Conservation (phyloP, 139 green algal genomes). For the Mesotaenium endlicherianum region DNA sequence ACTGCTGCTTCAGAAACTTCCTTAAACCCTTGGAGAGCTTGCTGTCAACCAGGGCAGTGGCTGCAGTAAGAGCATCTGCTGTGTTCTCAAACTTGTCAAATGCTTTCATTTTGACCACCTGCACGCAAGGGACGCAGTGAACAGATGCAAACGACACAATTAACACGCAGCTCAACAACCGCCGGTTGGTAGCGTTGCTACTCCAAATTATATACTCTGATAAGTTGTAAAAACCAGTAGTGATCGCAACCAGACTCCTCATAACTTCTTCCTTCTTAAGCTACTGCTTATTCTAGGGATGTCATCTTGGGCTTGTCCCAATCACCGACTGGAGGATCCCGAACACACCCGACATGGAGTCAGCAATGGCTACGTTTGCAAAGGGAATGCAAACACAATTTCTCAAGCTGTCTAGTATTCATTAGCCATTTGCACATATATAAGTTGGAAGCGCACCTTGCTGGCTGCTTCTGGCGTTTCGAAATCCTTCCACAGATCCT, state of each 20-base stretch:
- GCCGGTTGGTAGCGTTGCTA: too few relatives aligned
- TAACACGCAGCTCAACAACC: too few relatives aligned
- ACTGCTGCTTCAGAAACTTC: conserved; percentile 98
- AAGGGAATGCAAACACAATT: too few relatives aligned
- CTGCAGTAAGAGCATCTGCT: conserved; percentile 88
- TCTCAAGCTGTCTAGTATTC: too few relatives aligned
- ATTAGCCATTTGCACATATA: too few relatives aligned
- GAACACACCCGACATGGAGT: too few relatives aligned
- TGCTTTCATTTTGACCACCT: conserved; percentile 95
- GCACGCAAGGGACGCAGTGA: conserved; percentile 1
- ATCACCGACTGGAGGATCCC: too few relatives aligned
- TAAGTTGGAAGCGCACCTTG: too few relatives aligned
- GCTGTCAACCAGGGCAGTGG: conserved; percentile 87
- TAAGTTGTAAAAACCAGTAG: neutral
- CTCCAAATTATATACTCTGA: neutral
- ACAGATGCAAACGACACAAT: neutral
- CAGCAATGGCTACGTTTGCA: too few relatives aligned
- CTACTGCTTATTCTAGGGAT: too few relatives aligned
- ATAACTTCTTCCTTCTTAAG: too few relatives aligned
- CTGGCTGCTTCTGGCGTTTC: conserved; percentile 75
- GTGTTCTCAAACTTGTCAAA: conserved; percentile 99
- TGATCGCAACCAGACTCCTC: neutral
- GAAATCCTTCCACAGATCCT: conserved; percentile 87
- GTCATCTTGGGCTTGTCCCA: too few relatives aligned
- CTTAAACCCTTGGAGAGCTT: conserved; percentile 96